Percentiles rank a stretch among this genome's conserved stretches.
These are phyloP conservation scores for Fusarium paranaense DNA, from an alignment of 2,329 filamentous ascomycete genomes.

Conservation along the genomic window DNA sequence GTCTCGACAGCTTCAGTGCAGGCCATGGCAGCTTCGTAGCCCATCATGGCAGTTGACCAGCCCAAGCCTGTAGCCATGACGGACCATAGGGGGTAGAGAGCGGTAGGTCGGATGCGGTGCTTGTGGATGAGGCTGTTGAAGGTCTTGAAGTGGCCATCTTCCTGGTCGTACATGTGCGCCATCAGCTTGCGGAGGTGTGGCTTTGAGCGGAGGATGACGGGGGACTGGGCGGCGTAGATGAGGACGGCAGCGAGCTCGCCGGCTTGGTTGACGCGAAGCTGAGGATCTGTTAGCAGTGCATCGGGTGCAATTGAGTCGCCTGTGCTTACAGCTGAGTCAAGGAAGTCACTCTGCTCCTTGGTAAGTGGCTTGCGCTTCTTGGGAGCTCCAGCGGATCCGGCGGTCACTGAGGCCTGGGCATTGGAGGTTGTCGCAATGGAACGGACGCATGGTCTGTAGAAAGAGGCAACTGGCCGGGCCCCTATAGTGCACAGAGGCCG, in stretches of 20 bases:
- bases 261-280: conserved; percentile 96
- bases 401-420: conserved; percentile 30
- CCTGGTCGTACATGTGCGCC: conserved; percentile 98
- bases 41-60: conserved; percentile 90
- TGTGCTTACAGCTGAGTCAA: conserved; percentile 74
- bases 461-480: conserved; percentile 20
- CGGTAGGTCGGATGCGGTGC: conserved; percentile 92
- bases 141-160: conserved; percentile 85
- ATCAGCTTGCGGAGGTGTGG: conserved; percentile 91
- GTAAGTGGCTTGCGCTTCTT: conserved; percentile 71
- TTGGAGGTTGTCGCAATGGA: conserved; percentile 38
- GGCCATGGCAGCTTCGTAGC: conserved; percentile 95
- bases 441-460: conserved; percentile 31
- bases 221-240: conserved; percentile 92
- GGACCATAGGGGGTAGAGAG: conserved; percentile 92
- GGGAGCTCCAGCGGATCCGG: conserved; percentile 40
- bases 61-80: conserved; percentile 83
- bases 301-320: neutral
- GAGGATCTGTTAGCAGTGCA: conserved; percentile 20
- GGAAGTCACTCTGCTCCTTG: conserved; percentile 76
- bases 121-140: conserved; percentile 87
- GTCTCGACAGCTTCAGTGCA: conserved; percentile 99
- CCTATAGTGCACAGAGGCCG: conserved; percentile 31
- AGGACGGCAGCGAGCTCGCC: conserved; percentile 96
- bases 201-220: conserved; percentile 80